These are phyloP conservation scores for Cinnamomum chago DNA, from an alignment of 164 flowering plant genomes.

Conservation along the genomic window DNA sequence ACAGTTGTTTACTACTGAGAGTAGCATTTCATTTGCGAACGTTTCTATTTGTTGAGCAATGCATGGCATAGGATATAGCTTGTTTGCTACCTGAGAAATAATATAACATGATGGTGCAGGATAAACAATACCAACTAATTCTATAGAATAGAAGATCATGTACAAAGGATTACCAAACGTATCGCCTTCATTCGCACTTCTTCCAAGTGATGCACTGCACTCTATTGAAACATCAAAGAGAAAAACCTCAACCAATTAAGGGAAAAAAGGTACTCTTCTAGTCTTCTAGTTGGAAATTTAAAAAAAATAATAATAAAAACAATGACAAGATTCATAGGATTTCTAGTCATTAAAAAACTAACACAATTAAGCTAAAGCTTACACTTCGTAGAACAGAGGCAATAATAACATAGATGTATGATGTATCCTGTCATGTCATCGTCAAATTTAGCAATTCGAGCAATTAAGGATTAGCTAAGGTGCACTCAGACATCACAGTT, in stretches of 20 bases:
- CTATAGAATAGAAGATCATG: constrained; percentile 3
- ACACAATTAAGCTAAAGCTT: no score
- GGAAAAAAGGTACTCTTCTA: no score
- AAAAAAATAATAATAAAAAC: no score
- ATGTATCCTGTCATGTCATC: no score
- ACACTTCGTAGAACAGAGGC: no score
- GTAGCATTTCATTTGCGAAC: constrained; percentile 75
- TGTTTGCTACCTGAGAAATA: constrained; percentile 80
- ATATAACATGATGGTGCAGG: background rate
- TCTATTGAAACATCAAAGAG: constrained; percentile 35
- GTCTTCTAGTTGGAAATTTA: background rate
- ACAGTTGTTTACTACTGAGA: constrained; percentile 37
- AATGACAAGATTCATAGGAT: no score
- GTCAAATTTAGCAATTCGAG: no score
- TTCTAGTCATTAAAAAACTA: no score
- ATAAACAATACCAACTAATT: no score
- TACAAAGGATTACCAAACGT: constrained; percentile 63
- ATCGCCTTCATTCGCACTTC: constrained; percentile 98
- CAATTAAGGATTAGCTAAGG: no score
- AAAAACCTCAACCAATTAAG: background rate
- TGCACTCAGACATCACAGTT: no score
- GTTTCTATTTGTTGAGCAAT: constrained; percentile 76
- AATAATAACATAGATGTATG: no score
- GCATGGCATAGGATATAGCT: constrained; percentile 74
- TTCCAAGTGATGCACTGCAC: constrained; percentile 86